Evolutionary conservation across 257 asterid species (phyloP), one percentile per base, ranked within the genome.

Genomic region (Ophiorrhiza pumila): DNA sequence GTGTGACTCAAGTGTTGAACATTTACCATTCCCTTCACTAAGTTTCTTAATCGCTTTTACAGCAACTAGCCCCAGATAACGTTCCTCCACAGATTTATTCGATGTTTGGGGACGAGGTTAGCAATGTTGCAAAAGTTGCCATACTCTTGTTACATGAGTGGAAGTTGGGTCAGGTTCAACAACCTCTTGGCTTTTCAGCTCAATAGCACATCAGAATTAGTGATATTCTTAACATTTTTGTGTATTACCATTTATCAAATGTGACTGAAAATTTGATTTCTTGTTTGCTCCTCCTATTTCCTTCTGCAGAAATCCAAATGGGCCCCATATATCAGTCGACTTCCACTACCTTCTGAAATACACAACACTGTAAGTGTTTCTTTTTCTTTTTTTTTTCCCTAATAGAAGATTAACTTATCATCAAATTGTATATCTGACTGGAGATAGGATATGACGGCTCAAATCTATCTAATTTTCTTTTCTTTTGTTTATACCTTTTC

Each of bases 51-150:
- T 32, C 80, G 34, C 52, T 37, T 68, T 58, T 73, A 52, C 84
- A 86, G 84, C 96, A 91, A 74, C 77, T 94, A 59, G 71, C 91
- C 69, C 85, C 90, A n/a, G 90, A 91, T 71, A 83, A 91, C 78
- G 92, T 91, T 62, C 95, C 91, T 53, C 73, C 74, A 7, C 83
- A 78, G 20, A 83, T 94, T 69, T 49, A 59, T 73, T 73, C 81
- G 66, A 73, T 79, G 69, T 70, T 90, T 47, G 88, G 89, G 58
- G 89, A 88, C 61, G 83, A 82, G 80, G 81, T 86, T 65, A 73
- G 96, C 50, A 68, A 82, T 84, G 86, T 87, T 68, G 87, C 92
- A 14, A 91, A 84, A 87, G 88, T 88, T 78, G 93, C 98, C 60
- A 64, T 91, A 34, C 83, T 91, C 78, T 77, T 94, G 79, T 83